Conservation (phyloP, 139 green algal species). For the Coelastrella sp. region DNA sequence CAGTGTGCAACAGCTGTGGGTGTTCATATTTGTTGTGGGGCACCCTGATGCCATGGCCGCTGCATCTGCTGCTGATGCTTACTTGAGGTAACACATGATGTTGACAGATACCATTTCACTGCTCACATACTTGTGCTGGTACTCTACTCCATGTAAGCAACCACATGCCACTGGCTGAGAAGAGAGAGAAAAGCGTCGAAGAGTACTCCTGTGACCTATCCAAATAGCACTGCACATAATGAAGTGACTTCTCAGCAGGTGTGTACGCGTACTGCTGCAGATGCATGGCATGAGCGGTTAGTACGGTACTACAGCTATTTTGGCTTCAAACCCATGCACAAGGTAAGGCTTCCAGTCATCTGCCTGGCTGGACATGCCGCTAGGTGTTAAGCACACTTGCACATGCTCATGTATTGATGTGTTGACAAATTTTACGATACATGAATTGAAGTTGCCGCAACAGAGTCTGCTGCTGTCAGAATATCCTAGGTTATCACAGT, state of each 20-base stretch:
- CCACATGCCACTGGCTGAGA: no score
- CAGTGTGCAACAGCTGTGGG: constrained; percentile 54
- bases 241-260: background rate
- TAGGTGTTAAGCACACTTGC: no score
- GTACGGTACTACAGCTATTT: constrained; percentile 76
- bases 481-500: no score
- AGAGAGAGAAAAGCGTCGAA: no score
- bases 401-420: background rate
- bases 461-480: no score
- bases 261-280: constrained; percentile 47
- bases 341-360: constrained; percentile 43
- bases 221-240: no score
- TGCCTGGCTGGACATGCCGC: no score
- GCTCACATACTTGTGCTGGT: no score
- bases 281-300: constrained; percentile 64
- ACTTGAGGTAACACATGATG: background rate
- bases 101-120: background rate
- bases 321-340: constrained; percentile 63
- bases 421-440: background rate
- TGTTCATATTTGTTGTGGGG: constrained; percentile 62
- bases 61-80: background rate
- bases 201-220: no score
- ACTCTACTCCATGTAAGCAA: no score
- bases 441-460: background rate
- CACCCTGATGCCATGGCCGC: background rate